Conservation (phyloP, 2,329 filamentous ascomycete genomes). For the Canariomyces notabilis region DNA sequence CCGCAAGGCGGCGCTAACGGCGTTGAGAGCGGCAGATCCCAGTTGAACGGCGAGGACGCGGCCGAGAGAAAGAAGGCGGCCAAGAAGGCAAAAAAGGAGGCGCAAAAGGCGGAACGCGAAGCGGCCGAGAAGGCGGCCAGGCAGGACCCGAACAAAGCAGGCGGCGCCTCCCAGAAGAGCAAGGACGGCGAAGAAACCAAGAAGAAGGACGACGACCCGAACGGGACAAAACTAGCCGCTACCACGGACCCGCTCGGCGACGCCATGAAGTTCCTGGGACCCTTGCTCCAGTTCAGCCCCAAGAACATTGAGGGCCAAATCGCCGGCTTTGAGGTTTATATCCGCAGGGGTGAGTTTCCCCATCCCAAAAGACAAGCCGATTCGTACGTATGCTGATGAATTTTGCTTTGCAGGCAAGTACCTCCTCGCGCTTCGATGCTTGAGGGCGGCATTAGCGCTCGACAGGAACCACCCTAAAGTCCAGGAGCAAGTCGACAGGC, state of each 20-base stretch:
- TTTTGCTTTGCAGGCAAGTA: conserved; percentile 69
- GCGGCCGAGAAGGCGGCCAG: conserved; percentile 74
- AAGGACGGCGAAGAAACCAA: conserved; percentile 57
- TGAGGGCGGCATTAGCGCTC: conserved; percentile 67
- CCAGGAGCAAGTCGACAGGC: conserved; percentile 68
- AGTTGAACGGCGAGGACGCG: conserved; percentile 58
- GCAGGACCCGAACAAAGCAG: conserved; percentile 76
- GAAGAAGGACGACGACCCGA: conserved; percentile 87
- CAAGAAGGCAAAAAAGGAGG: conserved; percentile 75
- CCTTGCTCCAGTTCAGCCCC: conserved; percentile 76
- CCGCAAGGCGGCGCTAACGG: conserved; percentile 61
- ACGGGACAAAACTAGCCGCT: conserved; percentile 72
- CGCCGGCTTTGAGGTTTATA: conserved; percentile 84
- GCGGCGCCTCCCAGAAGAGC: conserved; percentile 53
- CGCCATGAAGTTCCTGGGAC: conserved; percentile 78
- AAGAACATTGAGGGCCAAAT: conserved; percentile 77
- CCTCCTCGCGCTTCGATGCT: conserved; percentile 78
- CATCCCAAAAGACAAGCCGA: background rate
- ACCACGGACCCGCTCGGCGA: conserved; percentile 80
- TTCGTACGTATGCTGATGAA: conserved; percentile 24
- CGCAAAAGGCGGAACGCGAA: conserved; percentile 66
- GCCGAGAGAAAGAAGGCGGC: conserved; percentile 78
- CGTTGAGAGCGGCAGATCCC: conserved; percentile 46
- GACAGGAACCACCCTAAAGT: conserved; percentile 65
- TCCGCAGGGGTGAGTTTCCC: conserved; percentile 67